Base-by-base conservation (phyloP, 2,329 filamentous ascomycete genomes). In the Colletotrichum cereale region DNA sequence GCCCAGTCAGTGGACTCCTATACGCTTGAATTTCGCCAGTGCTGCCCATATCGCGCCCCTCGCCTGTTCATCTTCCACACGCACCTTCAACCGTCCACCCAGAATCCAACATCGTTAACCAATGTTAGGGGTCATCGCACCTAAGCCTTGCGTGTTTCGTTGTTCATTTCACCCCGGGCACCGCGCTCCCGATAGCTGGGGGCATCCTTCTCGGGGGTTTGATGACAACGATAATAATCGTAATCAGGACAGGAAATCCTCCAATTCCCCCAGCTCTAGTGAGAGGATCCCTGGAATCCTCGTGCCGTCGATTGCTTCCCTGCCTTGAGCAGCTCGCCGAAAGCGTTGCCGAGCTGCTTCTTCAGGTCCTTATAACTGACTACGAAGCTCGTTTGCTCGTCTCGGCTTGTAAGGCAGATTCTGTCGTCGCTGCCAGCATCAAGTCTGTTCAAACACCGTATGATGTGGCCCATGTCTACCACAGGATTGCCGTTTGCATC, bases 321-420 rank as follows among this genome's bases (percentile, higher is more conserved):
- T 60, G 79, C 81, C 78, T 89, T 89, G 63, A 85, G 81, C 64
- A 92, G 83, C 65, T 91, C 89, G 42, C 84, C 84, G 75, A 91
- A 92, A 3, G 89, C 85, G 64, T 83, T 84, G 50, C 84, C 82
- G 58, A 90, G 81, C 78, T 90, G 88, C 79, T 90, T 89, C 82
- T 89, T 97, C 73, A 99, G 82, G 81, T 98, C 96, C 80, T 94
- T 93, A 80, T 97, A 99, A 75, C 90, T 96, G 72, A 98, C 91
- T 66, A 98, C 88, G 78, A 98, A 93, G 74, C 93, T 91, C 66
- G 91, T 96, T 81, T 97, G 93, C 78, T 97, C 94, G 81, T 99
- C 96, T 67, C 96, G 89, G 80, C 93, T 97, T 31, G 95, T 92
- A 64, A 99, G 84, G 75, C 92, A 92, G 61, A 99, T 89, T 80